Percentiles rank a stretch among this genome's conserved stretches.
These are phyloP conservation scores for Alternaria sp. DNA, from an alignment of 2,329 filamentous ascomycete species.

Conservation along the genomic window DNA sequence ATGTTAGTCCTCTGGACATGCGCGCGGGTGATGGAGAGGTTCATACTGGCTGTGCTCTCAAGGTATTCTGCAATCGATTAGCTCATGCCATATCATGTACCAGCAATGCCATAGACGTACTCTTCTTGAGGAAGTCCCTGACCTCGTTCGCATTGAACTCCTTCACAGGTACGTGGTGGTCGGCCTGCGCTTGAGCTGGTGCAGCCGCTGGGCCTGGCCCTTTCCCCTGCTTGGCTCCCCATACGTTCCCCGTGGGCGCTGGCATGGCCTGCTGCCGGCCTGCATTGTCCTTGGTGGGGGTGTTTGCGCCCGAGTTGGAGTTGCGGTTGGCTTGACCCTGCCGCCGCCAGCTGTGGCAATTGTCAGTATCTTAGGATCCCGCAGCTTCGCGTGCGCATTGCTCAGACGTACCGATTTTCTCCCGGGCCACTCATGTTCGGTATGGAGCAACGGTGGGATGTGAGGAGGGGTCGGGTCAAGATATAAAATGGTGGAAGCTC, in stretches of 20 bases:
- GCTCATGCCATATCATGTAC: conserved; percentile 6
- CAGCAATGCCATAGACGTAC: conserved; percentile 26
- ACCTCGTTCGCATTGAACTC: conserved; percentile 55
- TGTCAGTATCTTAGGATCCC: conserved; percentile 18
- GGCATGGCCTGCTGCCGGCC: conserved; percentile 42
- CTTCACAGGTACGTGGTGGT: conserved; percentile 45
- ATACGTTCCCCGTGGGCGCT: conserved; percentile 42
- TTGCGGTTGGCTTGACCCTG: conserved; percentile 41
- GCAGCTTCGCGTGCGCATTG: neutral
- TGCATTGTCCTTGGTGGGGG: conserved; percentile 41
- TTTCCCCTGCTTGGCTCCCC: conserved; percentile 43
- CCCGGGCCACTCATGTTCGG: conserved; percentile 48
- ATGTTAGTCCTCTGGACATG: conserved; percentile 24
- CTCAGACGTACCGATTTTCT: conserved; percentile 43
- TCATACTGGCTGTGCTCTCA: conserved; percentile 39
- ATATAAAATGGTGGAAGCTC: conserved; percentile 39
- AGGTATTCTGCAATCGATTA: conserved; percentile 36
- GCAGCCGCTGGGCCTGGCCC: conserved; percentile 24
- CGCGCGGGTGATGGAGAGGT: conserved; percentile 1
- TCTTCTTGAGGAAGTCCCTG: conserved; percentile 51
- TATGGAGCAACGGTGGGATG: conserved; percentile 32
- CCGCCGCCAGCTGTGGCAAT: conserved; percentile 42
- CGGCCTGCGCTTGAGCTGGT: conserved; percentile 27
- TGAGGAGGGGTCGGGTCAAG: conserved; percentile 34
- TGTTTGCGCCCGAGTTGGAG: conserved; percentile 41